phyloP scores from a whole-genome alignment of 169 alveolate genomes.

The Eimeria zaria region DNA sequence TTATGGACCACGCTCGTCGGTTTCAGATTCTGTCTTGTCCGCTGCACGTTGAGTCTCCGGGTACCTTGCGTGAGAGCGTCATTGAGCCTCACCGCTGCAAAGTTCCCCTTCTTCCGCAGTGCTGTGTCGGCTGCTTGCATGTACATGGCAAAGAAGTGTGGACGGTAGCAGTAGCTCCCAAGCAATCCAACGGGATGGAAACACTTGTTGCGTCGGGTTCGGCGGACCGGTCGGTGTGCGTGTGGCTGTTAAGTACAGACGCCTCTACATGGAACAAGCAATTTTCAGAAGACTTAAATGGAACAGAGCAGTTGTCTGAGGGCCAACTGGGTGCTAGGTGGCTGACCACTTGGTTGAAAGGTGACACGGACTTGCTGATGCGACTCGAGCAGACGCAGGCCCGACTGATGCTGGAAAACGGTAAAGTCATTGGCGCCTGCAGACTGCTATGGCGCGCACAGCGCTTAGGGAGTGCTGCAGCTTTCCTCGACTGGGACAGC shows the following conservation, averaged over 20 bases:
- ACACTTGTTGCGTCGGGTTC: conserved; percentile 60
- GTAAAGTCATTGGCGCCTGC: conserved; percentile 62
- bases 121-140: conserved; percentile 62
- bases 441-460: conserved; percentile 51
- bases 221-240: conserved; percentile 67
- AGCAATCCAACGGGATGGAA: conserved; percentile 1
- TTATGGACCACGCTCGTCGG: conserved; percentile 70
- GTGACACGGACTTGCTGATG: conserved; percentile 35
- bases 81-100: conserved; percentile 60
- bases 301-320: neutral
- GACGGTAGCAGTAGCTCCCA: conserved; percentile 71
- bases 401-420: conserved; percentile 51
- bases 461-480: conserved; percentile 62
- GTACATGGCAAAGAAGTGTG: conserved; percentile 66
- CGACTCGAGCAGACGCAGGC: conserved; percentile 72
- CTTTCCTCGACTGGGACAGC: conserved; percentile 69
- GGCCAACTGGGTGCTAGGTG: conserved; percentile 33
- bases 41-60: conserved; percentile 56
- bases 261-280: neutral
- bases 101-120: conserved; percentile 56
- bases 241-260: conserved; percentile 50
- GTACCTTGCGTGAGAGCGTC: conserved; percentile 15
- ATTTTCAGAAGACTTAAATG: neutral
- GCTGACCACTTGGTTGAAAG: conserved; percentile 43
- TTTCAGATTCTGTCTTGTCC: conserved; percentile 60